Percentiles rank a stretch among this genome's conserved stretches.
Evolutionary conservation across 768 basidiomycete species (phyloP).

Genomic region (Dacryopinax primogenitus): DNA sequence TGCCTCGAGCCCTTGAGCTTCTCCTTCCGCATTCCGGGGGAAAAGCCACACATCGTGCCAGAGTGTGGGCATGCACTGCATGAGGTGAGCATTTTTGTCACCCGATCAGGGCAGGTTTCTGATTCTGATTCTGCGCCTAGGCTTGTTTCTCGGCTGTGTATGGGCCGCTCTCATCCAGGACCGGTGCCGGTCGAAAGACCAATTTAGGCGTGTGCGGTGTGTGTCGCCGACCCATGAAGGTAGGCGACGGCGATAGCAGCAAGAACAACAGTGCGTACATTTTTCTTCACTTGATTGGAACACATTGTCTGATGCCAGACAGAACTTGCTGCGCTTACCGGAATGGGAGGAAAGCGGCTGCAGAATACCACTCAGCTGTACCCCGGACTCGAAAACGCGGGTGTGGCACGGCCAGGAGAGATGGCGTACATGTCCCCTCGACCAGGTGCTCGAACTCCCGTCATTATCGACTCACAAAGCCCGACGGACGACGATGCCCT

Average conservation of each 20-base stretch:
- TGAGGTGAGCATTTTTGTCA: slow-evolving; percentile 41
- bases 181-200: slow-evolving; percentile 47
- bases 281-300: not conserved
- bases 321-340: slow-evolving; percentile 92
- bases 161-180: slow-evolving; percentile 61
- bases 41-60: slow-evolving; percentile 94
- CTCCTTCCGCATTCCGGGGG: slow-evolving; percentile 83
- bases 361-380: slow-evolving; percentile 35
- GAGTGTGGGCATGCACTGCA: slow-evolving; percentile 98
- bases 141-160: slow-evolving; percentile 97
- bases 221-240: slow-evolving; percentile 91
- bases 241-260: slow-evolving; percentile 73
- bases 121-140: slow-evolving; percentile 29
- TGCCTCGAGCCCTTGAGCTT: slow-evolving; percentile 92
- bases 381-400: slow-evolving; percentile 52
- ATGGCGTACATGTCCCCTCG: slow-evolving; percentile 10
- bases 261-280: slow-evolving; percentile 70
- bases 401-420: slow-evolving; percentile 24
- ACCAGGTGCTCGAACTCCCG: not conserved
- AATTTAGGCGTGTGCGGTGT: slow-evolving; percentile 94
- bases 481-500: slow-evolving; percentile 78
- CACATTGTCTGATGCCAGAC: slow-evolving; percentile 7
- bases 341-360: slow-evolving; percentile 47
- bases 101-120: slow-evolving; percentile 7
- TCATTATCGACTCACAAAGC: slow-evolving; percentile 27